Base-by-base conservation (phyloP, 495 filamentous ascomycete species). In the Aspergillus carlsbadensis region DNA sequence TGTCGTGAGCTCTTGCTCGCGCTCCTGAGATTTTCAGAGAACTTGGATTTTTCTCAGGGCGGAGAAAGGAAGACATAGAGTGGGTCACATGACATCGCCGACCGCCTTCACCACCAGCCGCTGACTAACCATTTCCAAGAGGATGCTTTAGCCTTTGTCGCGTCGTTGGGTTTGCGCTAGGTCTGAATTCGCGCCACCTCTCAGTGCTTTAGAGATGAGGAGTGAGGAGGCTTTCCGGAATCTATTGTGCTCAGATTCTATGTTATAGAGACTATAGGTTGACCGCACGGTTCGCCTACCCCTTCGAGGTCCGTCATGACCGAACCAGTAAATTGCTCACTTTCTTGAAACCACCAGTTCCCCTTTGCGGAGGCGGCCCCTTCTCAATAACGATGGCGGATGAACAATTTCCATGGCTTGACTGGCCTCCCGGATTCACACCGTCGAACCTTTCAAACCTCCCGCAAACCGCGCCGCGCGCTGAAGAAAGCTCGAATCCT, bases 51-150 rank as follows among this genome's bases (percentile, higher is more conserved):
- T 29, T 29, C 26, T 29, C 8, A 8, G 8, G 8, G 8, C 26
- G 8, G 26, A 8, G 8, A 29, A 8, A 29, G 45, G 45, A 43
- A 18, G 46, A 15, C 45, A 33, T 60, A 66, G 60, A 74, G 73
- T 76, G 73, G 66, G 71, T 72, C 72, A 74, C 72, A 66, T 76
- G 72, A 72, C 56, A 26, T 61, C 43, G 1, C 14, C 42, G 37
- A 57, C 59, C 54, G 59, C n/a, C n/a, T n/a, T n/a, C n/a, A n/a
- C n/a, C n/a, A n/a, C n/a, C n/a, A n/a, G n/a, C n/a, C n/a, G n/a
- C n/a, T n/a, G n/a, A n/a, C n/a, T n/a, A n/a, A n/a, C n/a, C n/a
- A n/a, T n/a, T n/a, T n/a, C n/a, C n/a, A n/a, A n/a, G n/a, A n/a
- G n/a, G n/a, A n/a, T n/a, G n/a, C n/a, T n/a, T n/a, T n/a, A n/a